These are phyloP conservation scores for Sphaerobolus stellatus DNA, from an alignment of 1,284 basidiomycete species.

Conservation along the genomic window DNA sequence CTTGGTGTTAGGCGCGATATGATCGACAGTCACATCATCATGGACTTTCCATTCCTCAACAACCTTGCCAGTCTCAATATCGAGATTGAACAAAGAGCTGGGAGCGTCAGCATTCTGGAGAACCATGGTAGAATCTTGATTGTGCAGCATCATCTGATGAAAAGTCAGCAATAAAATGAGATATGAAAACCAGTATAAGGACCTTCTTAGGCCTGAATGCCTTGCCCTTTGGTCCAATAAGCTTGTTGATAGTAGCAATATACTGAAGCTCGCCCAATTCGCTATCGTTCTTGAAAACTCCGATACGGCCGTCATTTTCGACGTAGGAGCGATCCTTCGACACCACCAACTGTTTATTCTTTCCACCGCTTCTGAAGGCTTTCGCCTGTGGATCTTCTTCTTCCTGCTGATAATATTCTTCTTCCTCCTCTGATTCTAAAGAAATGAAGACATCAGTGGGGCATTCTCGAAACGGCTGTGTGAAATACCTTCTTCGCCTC, in stretches of 20 bases:
- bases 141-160: constrained; percentile 93
- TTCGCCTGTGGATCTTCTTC: constrained; percentile 43
- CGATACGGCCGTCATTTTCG: constrained; percentile 93
- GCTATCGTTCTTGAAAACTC: constrained; percentile 88
- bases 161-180: constrained; percentile 10
- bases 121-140: constrained; percentile 96
- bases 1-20: constrained; percentile 92
- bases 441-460: background rate
- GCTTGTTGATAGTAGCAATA: constrained; percentile 83
- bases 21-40: constrained; percentile 81
- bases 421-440: constrained; percentile 23
- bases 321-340: constrained; percentile 94
- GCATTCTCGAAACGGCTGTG: background rate
- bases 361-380: constrained; percentile 68
- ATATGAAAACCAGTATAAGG: constrained; percentile 11
- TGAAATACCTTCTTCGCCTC: constrained; percentile 46
- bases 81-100: constrained; percentile 90
- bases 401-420: constrained; percentile 60
- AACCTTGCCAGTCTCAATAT: constrained; percentile 94
- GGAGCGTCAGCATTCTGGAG: constrained; percentile 84
- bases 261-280: constrained; percentile 79
- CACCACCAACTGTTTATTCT: constrained; percentile 93
- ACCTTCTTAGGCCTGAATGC: constrained; percentile 87
- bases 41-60: constrained; percentile 99
- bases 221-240: constrained; percentile 81